Percentiles rank a stretch among this genome's conserved stretches.
phyloP scores from a whole-genome alignment of 768 basidiomycete species.

The Collybiopsis luxurians region DNA sequence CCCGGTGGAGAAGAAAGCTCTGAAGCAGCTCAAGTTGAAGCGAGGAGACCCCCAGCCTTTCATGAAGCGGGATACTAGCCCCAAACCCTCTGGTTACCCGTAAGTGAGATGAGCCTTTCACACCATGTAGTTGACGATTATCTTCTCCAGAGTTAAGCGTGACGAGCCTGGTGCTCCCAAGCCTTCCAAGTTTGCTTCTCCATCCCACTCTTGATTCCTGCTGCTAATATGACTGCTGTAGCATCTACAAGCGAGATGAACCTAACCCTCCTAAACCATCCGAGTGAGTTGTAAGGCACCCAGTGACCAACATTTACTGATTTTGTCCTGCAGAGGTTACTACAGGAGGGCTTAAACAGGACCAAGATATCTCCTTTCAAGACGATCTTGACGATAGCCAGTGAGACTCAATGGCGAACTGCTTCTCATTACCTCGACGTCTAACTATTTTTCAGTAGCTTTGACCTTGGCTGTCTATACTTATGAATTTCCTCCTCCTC shows the following conservation, averaged over 20 bases:
- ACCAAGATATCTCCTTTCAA: not conserved
- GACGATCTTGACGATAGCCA: not conserved
- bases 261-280: slow-evolving; percentile 14
- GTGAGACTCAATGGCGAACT: no score
- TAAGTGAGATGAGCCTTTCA: not conserved
- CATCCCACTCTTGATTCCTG: not conserved
- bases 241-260: slow-evolving; percentile 11
- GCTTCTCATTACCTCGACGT: not conserved
- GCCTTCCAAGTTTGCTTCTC: slow-evolving; percentile 8
- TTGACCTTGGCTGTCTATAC: not conserved
- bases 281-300: slow-evolving; percentile 6
- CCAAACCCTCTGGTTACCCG: slow-evolving; percentile 5
- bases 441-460: not conserved
- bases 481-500: no score
- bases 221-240: not conserved
- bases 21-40: slow-evolving; percentile 25
- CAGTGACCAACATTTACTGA: not conserved
- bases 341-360: not conserved
- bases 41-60: slow-evolving; percentile 16
- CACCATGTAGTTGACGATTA: not conserved
- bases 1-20: slow-evolving; percentile 14
- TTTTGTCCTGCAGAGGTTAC: not conserved
- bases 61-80: slow-evolving; percentile 9
- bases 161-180: slow-evolving; percentile 10
- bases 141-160: slow-evolving; percentile 9